Evolutionary conservation across 2,329 filamentous ascomycete genomes (phyloP), one percentile per base, ranked within the genome.

Genomic region (Colletotrichum camelliae): DNA sequence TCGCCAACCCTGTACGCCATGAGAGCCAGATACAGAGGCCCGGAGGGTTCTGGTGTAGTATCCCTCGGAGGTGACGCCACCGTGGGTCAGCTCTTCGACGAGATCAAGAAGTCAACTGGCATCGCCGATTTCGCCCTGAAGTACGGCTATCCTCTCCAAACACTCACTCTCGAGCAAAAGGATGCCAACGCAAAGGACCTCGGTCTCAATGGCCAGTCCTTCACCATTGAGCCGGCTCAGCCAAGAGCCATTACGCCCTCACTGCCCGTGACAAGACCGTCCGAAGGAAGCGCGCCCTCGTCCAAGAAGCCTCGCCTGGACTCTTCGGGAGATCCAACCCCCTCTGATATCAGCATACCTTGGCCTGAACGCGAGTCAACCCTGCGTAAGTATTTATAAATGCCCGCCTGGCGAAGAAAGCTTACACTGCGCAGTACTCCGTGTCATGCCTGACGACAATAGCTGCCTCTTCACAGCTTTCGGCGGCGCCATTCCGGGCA

Each of bases 371-470:
- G 87, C 8, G 86, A 86, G 31, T 90, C 90, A 5, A 89, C 87
- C 35, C 80, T 92, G 37, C 83, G 91, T 90, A 81, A 77, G 85
- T 80, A 31, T 31, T 12, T 79, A 77, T 58, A 24, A 18, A 27
- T 64, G 62, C 21, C 24, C 37, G 3, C 81, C 12, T 80, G 86
- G 21, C 83, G 82, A 87, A 73, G 77, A 83, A 35, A 84, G 84
- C 24, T 80, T 72, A 86, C 62, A 88, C 2, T 84, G 91, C 21
- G 7, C 58, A 92, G 94, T 97, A 10, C 90, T 98, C 21, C 93
- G 96, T 16, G 95, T 98, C 67, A 98, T 98, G 96, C 95, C 96
- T 6, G 96, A 98, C 81, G 96, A 98, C 84, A 98, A 98, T 84
- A 95, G 93, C 74, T 98, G 96, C 85, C 92, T 98, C 81, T 98